These are phyloP conservation scores for Fragaria nilgerrensis DNA, from an alignment of 306 rosid genomes.

Conservation along the genomic window DNA sequence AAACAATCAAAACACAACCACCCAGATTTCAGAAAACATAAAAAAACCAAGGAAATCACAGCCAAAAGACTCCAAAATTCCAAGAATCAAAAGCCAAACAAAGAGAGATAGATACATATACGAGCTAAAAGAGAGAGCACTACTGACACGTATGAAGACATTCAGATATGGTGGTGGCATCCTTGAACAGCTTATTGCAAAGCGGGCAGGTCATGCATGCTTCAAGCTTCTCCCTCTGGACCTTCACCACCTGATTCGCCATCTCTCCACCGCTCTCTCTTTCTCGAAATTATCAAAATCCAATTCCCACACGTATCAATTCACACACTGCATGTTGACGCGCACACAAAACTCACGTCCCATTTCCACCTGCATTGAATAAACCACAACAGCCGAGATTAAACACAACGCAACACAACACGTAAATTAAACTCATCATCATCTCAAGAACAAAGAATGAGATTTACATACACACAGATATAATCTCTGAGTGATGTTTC, in stretches of 20 bases:
- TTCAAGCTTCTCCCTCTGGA: slow-evolving; percentile 58
- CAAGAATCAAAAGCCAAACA: slow-evolving; percentile 15
- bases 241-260: slow-evolving; percentile 75
- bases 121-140: neutral
- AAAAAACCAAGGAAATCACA: slow-evolving; percentile 3
- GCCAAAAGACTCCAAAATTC: slow-evolving; percentile 13
- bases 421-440: neutral
- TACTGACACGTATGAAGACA: slow-evolving; percentile 96
- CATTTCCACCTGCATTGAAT: slow-evolving; percentile 36
- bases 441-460: neutral
- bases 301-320: slow-evolving; percentile 29
- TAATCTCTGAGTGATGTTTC: neutral
- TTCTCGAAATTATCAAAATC: neutral
- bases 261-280: slow-evolving; percentile 23
- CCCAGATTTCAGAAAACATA: slow-evolving; percentile 19
- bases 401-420: neutral
- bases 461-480: neutral
- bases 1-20: slow-evolving; percentile 23
- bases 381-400: slow-evolving; percentile 12
- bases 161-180: slow-evolving; percentile 93
- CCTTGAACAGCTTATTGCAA: slow-evolving; percentile 64
- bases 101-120: neutral
- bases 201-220: slow-evolving; percentile 98
- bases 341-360: slow-evolving; percentile 57
- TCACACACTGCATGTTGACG: slow-evolving; percentile 60